Percentiles rank a stretch among this genome's conserved stretches.
These are phyloP conservation scores for Escallonia rubra DNA, from an alignment of 129 eudicot genomes.

Conservation along the genomic window DNA sequence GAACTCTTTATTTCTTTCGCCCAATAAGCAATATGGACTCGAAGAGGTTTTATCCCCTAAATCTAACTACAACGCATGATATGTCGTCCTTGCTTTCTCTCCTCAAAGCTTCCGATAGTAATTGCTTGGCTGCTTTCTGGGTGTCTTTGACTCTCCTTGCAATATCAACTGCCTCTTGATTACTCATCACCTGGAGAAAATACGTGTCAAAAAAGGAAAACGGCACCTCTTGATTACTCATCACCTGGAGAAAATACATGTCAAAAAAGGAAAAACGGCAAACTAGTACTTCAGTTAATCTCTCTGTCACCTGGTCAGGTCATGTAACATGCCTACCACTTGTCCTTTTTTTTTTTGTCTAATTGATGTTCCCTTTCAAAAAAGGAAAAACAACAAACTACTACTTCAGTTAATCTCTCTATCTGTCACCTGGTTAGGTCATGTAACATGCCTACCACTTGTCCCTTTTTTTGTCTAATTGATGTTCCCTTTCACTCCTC, in stretches of 20 bases:
- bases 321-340: too few relatives aligned
- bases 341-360: too few relatives aligned
- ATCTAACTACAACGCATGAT: slow-evolving; percentile 65
- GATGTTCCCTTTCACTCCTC: background rate
- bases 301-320: too few relatives aligned
- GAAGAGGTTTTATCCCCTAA: slow-evolving; percentile 23
- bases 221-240: slow-evolving; percentile 55
- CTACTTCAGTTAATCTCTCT: background rate
- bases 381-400: background rate
- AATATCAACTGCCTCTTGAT: slow-evolving; percentile 67
- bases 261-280: background rate
- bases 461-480: too few relatives aligned
- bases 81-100: slow-evolving; percentile 78
- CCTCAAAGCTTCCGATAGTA: slow-evolving; percentile 65
- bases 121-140: slow-evolving; percentile 62
- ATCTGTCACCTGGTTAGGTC: too few relatives aligned
- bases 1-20: background rate
- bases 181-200: slow-evolving; percentile 45
- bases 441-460: too few relatives aligned
- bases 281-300: too few relatives aligned
- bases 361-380: background rate
- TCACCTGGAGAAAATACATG: slow-evolving; percentile 34
- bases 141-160: slow-evolving; percentile 56
- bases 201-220: background rate
- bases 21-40: background rate